phyloP scores from a whole-genome alignment of 2,329 filamentous ascomycete species.

The Hypoxylon rubiginosum region DNA sequence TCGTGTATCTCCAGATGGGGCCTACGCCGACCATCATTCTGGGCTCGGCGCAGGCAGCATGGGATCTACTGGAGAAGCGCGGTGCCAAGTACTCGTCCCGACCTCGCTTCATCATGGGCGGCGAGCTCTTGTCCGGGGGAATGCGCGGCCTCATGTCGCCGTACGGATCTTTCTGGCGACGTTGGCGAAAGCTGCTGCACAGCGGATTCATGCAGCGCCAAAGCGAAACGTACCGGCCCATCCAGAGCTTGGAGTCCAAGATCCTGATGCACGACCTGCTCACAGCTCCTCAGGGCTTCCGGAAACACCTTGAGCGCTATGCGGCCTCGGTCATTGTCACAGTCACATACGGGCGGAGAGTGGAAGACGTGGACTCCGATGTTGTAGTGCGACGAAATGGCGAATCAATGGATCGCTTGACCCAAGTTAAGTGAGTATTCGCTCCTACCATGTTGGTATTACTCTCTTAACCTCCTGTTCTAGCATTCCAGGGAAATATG shows the following conservation, averaged over 20 bases:
- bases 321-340: constrained; percentile 60
- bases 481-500: constrained; percentile 56
- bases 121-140: constrained; percentile 57
- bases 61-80: constrained; percentile 60
- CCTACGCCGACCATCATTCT: constrained; percentile 59
- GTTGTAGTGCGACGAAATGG: constrained; percentile 56
- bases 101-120: constrained; percentile 62
- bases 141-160: constrained; percentile 60
- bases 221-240: constrained; percentile 58
- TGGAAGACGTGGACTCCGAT: constrained; percentile 54
- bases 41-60: constrained; percentile 58
- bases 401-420: constrained; percentile 59
- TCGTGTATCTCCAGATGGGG: constrained; percentile 59
- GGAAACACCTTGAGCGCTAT: constrained; percentile 53
- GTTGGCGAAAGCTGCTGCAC: constrained; percentile 60
- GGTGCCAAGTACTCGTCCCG: constrained; percentile 60
- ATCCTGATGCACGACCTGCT: constrained; percentile 58
- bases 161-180: constrained; percentile 58
- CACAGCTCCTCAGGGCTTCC: constrained; percentile 47
- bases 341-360: constrained; percentile 57
- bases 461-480: background rate
- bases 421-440: constrained; percentile 57
- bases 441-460: background rate
- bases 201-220: constrained; percentile 59
- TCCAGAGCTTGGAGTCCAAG: constrained; percentile 58